Percentiles rank a stretch among this genome's conserved stretches.
Evolutionary conservation across 192 early-diverging fungal species (phyloP).

Genomic region (Backusella circina): DNA sequence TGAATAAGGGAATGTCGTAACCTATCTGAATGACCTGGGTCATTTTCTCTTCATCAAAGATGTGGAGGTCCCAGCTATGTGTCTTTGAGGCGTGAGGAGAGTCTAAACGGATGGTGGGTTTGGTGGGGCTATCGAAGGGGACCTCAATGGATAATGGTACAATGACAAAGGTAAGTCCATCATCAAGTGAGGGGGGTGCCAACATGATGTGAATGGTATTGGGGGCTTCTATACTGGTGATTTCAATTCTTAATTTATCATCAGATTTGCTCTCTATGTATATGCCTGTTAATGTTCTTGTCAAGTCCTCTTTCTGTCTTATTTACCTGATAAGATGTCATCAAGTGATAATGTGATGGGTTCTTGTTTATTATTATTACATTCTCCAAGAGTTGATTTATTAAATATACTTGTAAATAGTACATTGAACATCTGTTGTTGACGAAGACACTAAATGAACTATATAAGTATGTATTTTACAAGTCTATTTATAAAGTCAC

Average conservation of each 20-base stretch:
- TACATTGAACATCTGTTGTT: slow-evolving; percentile 33
- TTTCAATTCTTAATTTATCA: slow-evolving; percentile 13
- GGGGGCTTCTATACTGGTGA: slow-evolving; percentile 17
- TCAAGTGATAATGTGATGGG: slow-evolving; percentile 12
- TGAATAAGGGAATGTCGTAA: slow-evolving; percentile 10
- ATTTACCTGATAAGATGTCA: slow-evolving; percentile 26
- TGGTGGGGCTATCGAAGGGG: slow-evolving; percentile 2
- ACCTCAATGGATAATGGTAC: slow-evolving; percentile 20
- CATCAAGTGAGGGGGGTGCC: slow-evolving; percentile 2
- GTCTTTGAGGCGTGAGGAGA: not conserved
- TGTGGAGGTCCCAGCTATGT: slow-evolving; percentile 10
- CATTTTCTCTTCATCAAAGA: slow-evolving; percentile 31
- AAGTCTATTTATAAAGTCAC: too few relatives aligned
- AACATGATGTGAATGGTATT: slow-evolving; percentile 19
- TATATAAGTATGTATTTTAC: not conserved
- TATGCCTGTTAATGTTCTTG: not conserved
- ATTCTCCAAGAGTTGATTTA: not conserved
- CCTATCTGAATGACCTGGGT: slow-evolving; percentile 12
- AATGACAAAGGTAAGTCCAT: slow-evolving; percentile 3
- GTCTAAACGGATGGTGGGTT: slow-evolving; percentile 17
- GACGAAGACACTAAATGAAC: slow-evolving; percentile 18
- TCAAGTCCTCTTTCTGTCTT: not conserved
- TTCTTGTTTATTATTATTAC: not conserved
- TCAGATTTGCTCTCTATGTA: slow-evolving; percentile 9
- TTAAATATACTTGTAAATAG: slow-evolving; percentile 30